Conservation (phyloP, 78 protist species). For the Dictyostelium firmibasis region DNA sequence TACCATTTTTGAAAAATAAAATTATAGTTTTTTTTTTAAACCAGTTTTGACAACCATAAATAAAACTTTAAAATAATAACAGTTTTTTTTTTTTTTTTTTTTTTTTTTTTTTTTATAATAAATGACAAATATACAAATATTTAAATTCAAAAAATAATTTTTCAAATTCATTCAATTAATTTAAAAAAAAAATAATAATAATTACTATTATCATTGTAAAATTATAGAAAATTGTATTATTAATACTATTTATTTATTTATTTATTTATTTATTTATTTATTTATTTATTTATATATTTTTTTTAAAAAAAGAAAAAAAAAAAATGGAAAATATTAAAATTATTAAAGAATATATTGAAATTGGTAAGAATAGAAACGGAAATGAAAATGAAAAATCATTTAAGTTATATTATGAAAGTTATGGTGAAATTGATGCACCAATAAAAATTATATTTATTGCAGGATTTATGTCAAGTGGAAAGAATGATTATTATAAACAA, state of each 20-base stretch:
- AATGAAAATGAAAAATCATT: neutral
- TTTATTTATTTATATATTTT: neutral
- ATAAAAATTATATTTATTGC: constrained; percentile 12
- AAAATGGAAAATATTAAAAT: neutral
- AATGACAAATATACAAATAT: no score
- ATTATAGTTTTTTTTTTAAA: no score
- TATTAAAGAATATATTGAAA: neutral
- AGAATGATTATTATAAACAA: constrained; percentile 25
- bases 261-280: neutral
- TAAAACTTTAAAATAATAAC: no score
- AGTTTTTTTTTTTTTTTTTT: no score
- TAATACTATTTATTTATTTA: neutral
- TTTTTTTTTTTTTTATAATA: no score
- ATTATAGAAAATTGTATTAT: no score
- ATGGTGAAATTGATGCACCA: constrained; percentile 4
- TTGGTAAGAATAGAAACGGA: neutral
- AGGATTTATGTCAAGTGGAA: constrained; percentile 31
- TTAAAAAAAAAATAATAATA: no score
- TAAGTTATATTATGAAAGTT: constrained; percentile 22
- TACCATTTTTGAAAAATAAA: no score
- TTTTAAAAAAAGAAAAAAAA: neutral
- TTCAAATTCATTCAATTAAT: no score
- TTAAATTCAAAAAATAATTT: no score
- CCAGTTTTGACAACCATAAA: no score
- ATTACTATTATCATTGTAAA: no score